Conservation (phyloP, 2,329 filamentous ascomycete genomes). For the Dactylellina leptospora region DNA sequence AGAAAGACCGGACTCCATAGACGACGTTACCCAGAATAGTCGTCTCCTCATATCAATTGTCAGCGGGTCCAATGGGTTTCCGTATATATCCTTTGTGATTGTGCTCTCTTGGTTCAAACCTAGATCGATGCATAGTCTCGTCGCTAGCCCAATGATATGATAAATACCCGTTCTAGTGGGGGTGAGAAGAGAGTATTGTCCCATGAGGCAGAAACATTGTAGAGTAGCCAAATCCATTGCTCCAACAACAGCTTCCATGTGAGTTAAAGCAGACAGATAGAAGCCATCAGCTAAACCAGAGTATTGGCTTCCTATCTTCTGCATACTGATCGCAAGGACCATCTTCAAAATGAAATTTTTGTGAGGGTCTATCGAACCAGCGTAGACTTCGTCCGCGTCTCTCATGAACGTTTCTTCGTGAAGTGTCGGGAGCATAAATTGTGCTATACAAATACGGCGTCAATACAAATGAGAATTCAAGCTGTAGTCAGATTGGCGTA, state of each 20-base stretch:
- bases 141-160: constrained; percentile 88
- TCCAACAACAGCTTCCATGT: constrained; percentile 81
- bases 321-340: constrained; percentile 92
- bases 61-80: constrained; percentile 72
- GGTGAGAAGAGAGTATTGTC: constrained; percentile 89
- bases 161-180: constrained; percentile 90
- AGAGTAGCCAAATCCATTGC: constrained; percentile 90
- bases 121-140: constrained; percentile 86
- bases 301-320: constrained; percentile 82
- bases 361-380: constrained; percentile 77
- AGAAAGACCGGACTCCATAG: constrained; percentile 85
- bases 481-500: constrained; percentile 59
- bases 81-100: constrained; percentile 71
- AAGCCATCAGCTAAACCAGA: constrained; percentile 95
- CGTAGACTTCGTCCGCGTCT: constrained; percentile 82
- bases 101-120: constrained; percentile 89
- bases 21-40: constrained; percentile 84
- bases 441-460: constrained; percentile 67
- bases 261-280: constrained; percentile 86
- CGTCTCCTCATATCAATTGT: constrained; percentile 89
- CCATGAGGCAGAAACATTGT: constrained; percentile 87
- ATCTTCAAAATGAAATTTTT: constrained; percentile 89
- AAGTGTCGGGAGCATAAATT: constrained; percentile 84
- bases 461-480: background rate
- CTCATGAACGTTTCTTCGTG: constrained; percentile 81